Base-by-base conservation (phyloP, 1,284 basidiomycete genomes). In the Coniferiporia weirii region DNA sequence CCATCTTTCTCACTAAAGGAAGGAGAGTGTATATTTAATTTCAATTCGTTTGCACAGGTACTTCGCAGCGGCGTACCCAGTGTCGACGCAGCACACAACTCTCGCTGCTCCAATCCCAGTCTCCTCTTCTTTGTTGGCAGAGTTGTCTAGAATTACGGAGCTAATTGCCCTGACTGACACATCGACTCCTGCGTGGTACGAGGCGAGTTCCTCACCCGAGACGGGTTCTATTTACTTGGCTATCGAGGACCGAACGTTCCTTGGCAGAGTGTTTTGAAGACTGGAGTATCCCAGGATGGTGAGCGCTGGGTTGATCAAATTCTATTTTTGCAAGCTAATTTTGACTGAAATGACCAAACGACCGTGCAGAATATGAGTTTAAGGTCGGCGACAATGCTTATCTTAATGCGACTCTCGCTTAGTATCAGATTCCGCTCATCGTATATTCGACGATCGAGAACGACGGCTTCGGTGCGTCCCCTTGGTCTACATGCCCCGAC, bases 201-300 rank as follows among this genome's bases (percentile, higher is more conserved):
- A 78, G 1, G 80, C 84, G 5, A 77, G 73, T 58, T 96, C 97
- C 75, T 95, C 93, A 0, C 91, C 93, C 0, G 69, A 83, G 44
- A 91, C 84, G 1, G 91, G 89, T 98, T 89, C 72, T 97, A 96
- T 72, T 73, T 93, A 6, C 75, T 97, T 15, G 78, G 76, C 64
- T 95, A 96, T 69, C 72, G 77, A 44, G 95, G 95, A 0, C 96
- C 95, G 5, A 79, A 80, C 20, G 81, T 93, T 13, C 96, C 96
- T 0, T 94, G 88, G 85, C 93, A 96, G 71, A 87, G 82, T 64
- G 78, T 98, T 10, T 69, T 93, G 20, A 79, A 87, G 61, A 77
- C 82, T 3, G 79, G 75, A 55, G 83, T 88, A 57, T 71, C 78
- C 48, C 73, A 89, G 87, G 67, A 67, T 78, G 75, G 49, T 38